A percentile compares a stretch with the other conserved stretches of the same genome.
Conservation (phyloP, 164 flowering plant species). For the Warburgia ugandensis region DNA sequence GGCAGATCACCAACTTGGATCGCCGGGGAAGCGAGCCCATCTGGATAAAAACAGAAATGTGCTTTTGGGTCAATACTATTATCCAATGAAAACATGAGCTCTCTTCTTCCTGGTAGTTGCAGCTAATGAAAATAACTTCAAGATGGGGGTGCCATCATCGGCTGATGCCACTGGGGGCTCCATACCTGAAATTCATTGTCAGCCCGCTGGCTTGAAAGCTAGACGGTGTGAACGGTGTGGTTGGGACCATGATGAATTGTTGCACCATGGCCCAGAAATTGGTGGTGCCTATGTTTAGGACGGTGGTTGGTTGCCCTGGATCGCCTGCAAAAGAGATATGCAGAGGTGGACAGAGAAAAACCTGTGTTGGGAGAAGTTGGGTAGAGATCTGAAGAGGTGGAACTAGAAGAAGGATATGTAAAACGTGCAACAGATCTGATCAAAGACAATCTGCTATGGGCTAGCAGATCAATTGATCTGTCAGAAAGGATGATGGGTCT, state of each 20-base stretch:
- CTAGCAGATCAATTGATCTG: no score
- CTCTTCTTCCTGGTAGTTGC: neutral
- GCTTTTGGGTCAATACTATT: neutral
- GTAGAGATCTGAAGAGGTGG: no score
- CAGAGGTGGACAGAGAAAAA: no score
- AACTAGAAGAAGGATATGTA: no score
- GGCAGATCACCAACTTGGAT: no score
- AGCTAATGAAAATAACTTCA: conserved; percentile 1
- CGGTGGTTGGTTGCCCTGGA: conserved; percentile 64
- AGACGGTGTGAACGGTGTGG: conserved; percentile 13
- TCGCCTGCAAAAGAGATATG: conserved; percentile 35
- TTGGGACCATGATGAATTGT: conserved; percentile 72
- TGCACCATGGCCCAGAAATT: conserved; percentile 92
- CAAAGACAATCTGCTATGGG: no score
- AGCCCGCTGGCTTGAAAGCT: neutral
- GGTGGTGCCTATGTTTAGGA: conserved; percentile 61
- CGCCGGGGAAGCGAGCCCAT: no score
- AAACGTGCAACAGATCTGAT: no score
- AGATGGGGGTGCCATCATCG: neutral
- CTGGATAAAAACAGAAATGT: no score
- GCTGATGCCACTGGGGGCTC: neutral
- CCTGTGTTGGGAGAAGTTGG: no score
- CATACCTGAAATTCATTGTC: conserved; percentile 18
- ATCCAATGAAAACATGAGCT: conserved; percentile 1
- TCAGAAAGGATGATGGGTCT: no score